phyloP scores from a whole-genome alignment of 2,329 filamentous ascomycete genomes.

The Pleoardoris graminearum region DNA sequence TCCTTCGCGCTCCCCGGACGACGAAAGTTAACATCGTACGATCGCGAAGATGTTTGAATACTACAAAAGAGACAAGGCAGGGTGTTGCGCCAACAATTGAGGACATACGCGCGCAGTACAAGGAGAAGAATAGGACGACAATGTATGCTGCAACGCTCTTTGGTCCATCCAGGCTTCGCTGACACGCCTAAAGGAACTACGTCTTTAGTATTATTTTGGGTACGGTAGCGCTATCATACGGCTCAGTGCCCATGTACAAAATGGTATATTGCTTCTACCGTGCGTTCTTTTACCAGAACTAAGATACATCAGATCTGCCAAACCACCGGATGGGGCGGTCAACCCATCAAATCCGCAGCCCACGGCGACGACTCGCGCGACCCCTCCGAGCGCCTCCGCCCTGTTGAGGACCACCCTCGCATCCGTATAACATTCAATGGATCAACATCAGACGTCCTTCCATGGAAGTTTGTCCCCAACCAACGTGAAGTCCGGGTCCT shows the following conservation, averaged over 20 bases:
- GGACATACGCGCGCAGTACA: conserved; percentile 65
- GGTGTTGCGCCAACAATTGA: conserved; percentile 62
- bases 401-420: conserved; percentile 78
- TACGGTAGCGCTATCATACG: conserved; percentile 79
- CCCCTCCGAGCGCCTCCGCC: conserved; percentile 74
- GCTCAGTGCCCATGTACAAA: conserved; percentile 84
- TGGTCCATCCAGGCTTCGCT: conserved; percentile 1
- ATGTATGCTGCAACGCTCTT: conserved; percentile 51
- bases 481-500: conserved; percentile 95
- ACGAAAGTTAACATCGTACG: conserved; percentile 23
- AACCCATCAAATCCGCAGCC: conserved; percentile 80
- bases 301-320: conserved; percentile 68
- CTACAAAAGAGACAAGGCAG: conserved; percentile 34
- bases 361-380: conserved; percentile 64
- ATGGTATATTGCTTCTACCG: conserved; percentile 62
- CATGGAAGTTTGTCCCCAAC: conserved; percentile 97
- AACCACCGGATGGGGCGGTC: conserved; percentile 88
- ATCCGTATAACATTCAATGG: conserved; percentile 96
- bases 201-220: conserved; percentile 76
- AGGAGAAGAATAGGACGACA: conserved; percentile 68
- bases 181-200: conserved; percentile 62
- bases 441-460: conserved; percentile 90
- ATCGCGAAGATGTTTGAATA: conserved; percentile 39
- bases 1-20: conserved; percentile 19
- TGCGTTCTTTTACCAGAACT: not conserved